Conservation (phyloP, 169 alveolate species). For the Plasmodium berghei region DNA sequence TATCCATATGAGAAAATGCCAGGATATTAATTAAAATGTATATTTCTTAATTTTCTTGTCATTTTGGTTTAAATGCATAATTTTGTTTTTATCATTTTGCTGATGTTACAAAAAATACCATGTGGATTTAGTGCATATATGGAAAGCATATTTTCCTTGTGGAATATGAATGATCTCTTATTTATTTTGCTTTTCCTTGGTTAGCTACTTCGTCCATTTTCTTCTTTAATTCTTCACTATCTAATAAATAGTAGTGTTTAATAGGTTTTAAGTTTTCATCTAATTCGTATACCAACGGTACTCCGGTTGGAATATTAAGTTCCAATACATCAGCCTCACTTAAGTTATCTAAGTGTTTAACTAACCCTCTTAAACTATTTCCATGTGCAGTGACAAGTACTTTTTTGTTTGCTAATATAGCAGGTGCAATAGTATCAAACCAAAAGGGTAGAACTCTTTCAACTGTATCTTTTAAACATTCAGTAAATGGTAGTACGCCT, state of each 20-base stretch:
- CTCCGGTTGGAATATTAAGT: constrained; percentile 97
- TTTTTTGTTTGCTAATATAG: constrained; percentile 92
- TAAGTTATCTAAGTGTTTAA: constrained; percentile 95
- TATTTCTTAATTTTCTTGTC: no score
- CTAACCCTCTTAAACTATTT: constrained; percentile 97
- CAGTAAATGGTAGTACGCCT: constrained; percentile 96
- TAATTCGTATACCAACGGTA: constrained; percentile 97
- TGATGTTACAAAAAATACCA: no score
- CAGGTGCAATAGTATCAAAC: constrained; percentile 95
- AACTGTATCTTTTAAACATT: constrained; percentile 94
- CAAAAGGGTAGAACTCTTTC: constrained; percentile 96
- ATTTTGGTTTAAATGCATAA: no score
- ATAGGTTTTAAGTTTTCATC: constrained; percentile 92
- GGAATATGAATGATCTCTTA: no score
- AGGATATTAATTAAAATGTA: no score
- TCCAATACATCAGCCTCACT: constrained; percentile 94
- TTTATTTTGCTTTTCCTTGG: constrained; percentile 94
- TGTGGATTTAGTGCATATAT: background rate
- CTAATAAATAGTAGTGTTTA: constrained; percentile 92
- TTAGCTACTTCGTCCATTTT: constrained; percentile 95
- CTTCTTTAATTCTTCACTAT: constrained; percentile 89
- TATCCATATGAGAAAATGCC: no score
- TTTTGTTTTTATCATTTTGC: no score
- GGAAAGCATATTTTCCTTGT: no score
- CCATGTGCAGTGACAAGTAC: constrained; percentile 98